phyloP scores from a whole-genome alignment of 2,329 filamentous ascomycete genomes.

The Tolypocladium guangdongense region DNA sequence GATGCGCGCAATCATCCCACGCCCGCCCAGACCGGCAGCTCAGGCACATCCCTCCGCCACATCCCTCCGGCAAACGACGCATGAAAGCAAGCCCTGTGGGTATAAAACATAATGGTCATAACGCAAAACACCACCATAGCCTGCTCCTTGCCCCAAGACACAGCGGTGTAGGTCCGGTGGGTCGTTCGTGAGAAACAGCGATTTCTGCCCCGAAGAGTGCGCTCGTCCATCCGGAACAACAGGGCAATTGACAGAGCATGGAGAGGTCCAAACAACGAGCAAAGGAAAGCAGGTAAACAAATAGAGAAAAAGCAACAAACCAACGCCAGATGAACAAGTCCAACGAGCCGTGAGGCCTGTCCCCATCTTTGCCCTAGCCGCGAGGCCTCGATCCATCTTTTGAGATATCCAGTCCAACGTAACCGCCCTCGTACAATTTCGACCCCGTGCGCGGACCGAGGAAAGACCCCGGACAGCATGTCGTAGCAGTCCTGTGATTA shows the following conservation, averaged over 20 bases:
- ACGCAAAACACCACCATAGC: neutral
- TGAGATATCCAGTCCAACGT: conserved; percentile 1
- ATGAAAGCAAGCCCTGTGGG: neutral
- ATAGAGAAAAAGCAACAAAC: neutral
- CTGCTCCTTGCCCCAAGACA: neutral
- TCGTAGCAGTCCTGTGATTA: neutral
- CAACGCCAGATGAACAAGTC: conserved; percentile 3
- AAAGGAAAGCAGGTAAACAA: neutral
- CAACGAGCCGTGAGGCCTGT: conserved; percentile 17
- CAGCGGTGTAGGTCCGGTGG: neutral
- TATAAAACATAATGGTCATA: conserved; percentile 1
- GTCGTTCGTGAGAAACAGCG: neutral
- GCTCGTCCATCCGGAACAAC: neutral
- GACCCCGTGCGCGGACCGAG: neutral
- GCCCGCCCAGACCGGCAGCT: neutral
- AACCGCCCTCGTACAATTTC: neutral
- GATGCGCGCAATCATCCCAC: too few relatives aligned
- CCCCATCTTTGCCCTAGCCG: conserved; percentile 16
- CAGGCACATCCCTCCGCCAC: neutral
- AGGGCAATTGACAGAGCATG: neutral
- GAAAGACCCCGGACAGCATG: neutral
- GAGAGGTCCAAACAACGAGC: neutral
- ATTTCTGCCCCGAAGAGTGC: neutral
- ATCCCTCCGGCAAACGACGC: neutral
- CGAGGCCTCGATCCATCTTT: conserved; percentile 12